Evolutionary conservation across 495 filamentous ascomycete genomes (phyloP), one percentile per base, ranked within the genome.

Genomic region (Endocarpon pusillum): DNA sequence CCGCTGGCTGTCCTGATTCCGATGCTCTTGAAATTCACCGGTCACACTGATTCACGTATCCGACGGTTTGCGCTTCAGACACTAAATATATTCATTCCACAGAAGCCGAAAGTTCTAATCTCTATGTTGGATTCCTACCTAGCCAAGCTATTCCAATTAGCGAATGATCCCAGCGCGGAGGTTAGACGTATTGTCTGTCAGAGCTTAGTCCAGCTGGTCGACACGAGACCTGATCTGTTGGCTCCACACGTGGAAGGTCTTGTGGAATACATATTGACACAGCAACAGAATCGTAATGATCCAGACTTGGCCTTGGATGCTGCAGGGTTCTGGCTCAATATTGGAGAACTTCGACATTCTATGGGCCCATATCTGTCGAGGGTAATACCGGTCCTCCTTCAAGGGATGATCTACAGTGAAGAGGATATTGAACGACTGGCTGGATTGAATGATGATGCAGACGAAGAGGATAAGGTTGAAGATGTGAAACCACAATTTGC

Each of bases 401-500:
- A 87, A 38, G 87, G 81, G 46, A 99, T 99, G 89, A 73, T 96
- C 11, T 99, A 96, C 44, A 77, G 80, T 44, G 80, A 92, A 40
- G 89, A 96, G 36, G 91, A 96, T 39, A 84, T 92, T 34, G 67
- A 81, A 31, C 64, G 81, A 17, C 56, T 96, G 18, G 83, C 81
- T 40, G 80, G 71, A 22, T 81, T 78, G 5, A 77, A 73, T 19
- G 81, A 93, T 39, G 86, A 96, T 58, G 91, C 91, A 27, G 86
- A 94, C 17, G 63, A 79, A 38, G 91, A 96, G 19, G 91, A 99
- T 52, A 69, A 76, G 5, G 77, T 71, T 14, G 69, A 96, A 50
- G 89, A 99, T 49, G 78, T 99, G 42, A 93, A 83, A 55, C 89
- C 89, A 3, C 71, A 76, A 33, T 96, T 96, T 52, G 86, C 86